These are phyloP conservation scores for Setaria italica DNA, from an alignment of 202 grass and related monocot genomes.

Conservation along the genomic window DNA sequence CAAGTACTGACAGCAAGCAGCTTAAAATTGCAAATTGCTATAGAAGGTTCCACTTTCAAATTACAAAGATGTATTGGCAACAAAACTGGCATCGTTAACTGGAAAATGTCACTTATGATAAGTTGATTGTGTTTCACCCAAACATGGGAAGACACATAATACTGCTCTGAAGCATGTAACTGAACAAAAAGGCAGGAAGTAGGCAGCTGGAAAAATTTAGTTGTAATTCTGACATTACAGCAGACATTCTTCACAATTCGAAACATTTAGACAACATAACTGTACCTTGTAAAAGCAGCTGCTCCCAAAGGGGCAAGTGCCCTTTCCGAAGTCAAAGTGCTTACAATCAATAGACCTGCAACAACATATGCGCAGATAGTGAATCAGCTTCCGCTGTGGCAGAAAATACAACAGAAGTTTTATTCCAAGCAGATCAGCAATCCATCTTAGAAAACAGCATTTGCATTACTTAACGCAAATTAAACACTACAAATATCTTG, in stretches of 20 bases:
- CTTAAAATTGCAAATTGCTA: conserved; percentile 1
- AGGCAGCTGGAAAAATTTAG: not conserved
- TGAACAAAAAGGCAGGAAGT: not conserved
- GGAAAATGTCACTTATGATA: conserved; percentile 1
- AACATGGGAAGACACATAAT: conserved; percentile 4
- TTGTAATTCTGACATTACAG: conserved; percentile 20
- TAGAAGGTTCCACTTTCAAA: conserved; percentile 22
- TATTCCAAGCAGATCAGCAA: not conserved
- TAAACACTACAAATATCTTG: conserved; percentile 7
- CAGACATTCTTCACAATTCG: not conserved
- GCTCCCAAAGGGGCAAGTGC: conserved; percentile 80
- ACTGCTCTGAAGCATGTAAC: not conserved
- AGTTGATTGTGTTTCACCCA: not conserved
- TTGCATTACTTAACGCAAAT: not conserved
- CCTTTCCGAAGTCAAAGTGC: conserved; percentile 90
- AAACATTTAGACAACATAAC: not conserved
- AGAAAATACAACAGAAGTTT: conserved; percentile 13
- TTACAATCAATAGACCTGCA: conserved; percentile 90
- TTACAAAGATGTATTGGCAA: not conserved
- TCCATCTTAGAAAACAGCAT: not conserved
- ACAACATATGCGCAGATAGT: conserved; percentile 39
- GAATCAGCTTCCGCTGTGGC: conserved; percentile 14
- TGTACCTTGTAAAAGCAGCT: conserved; percentile 94
- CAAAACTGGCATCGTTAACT: not conserved
- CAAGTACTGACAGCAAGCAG: conserved; percentile 10